Percentiles rank a stretch among this genome's conserved stretches.
Conservation (phyloP, 129 eudicot genomes). For the Flaveria robusta region DNA sequence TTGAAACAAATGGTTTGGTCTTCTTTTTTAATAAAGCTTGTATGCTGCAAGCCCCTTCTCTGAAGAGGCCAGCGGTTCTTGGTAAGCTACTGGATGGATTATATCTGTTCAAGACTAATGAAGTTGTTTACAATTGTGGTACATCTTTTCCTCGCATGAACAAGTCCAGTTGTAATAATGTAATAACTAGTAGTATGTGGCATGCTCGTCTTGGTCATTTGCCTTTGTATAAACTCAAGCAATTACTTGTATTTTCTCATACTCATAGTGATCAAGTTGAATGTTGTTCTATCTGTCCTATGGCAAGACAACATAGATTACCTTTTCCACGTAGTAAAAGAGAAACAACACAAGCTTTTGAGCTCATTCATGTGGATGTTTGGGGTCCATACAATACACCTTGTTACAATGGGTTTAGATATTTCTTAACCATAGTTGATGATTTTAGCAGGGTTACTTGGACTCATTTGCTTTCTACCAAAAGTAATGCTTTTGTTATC, state of each 20-base stretch:
- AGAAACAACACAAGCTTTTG: background rate
- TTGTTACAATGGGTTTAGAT: background rate
- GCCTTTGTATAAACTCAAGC: background rate
- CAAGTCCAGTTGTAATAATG: background rate
- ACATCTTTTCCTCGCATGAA: background rate
- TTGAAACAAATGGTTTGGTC: background rate
- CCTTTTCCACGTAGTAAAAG: background rate
- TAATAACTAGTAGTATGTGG: background rate
- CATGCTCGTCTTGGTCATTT: background rate
- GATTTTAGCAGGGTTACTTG: background rate
- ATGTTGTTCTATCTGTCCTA: background rate
- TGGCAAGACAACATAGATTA: background rate
- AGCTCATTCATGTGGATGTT: background rate
- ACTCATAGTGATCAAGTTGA: background rate
- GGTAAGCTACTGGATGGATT: background rate
- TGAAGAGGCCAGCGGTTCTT: background rate
- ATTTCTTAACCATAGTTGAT: background rate
- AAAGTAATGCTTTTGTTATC: background rate
- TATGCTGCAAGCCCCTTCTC: background rate
- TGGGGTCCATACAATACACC: background rate
- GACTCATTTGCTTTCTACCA: background rate
- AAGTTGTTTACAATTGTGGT: background rate
- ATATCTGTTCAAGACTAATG: background rate
- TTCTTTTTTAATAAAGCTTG: background rate
- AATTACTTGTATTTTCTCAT: background rate